Evolutionary conservation across 257 asterid species (phyloP).

Genomic region (Coffea eugenioides): DNA sequence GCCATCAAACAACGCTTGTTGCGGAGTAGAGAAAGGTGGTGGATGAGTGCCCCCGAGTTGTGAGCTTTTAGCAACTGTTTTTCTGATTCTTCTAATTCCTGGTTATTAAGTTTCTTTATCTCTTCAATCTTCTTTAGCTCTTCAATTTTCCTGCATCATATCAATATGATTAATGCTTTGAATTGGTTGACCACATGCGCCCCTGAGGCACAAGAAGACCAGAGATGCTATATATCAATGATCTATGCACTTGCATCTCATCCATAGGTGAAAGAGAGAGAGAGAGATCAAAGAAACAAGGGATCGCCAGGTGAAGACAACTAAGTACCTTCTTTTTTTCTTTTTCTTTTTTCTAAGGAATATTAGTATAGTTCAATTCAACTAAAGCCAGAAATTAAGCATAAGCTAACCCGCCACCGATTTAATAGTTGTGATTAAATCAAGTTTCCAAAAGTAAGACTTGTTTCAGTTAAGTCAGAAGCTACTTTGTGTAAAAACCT

Average conservation of each 20-base stretch:
- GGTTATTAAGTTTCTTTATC: conserved; percentile 13
- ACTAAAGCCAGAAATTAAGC: background rate
- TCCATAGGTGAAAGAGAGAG: background rate
- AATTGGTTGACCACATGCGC: conserved; percentile 1
- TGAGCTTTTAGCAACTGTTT: conserved; percentile 32
- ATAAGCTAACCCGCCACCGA: background rate
- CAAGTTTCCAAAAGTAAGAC: background rate
- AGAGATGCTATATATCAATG: background rate
- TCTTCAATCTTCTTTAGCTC: conserved; percentile 41
- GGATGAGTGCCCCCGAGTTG: conserved; percentile 86
- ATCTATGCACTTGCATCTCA: background rate
- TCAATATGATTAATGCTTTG: background rate
- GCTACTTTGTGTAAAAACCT: background rate
- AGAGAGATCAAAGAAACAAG: background rate
- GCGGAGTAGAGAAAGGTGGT: conserved; percentile 83
- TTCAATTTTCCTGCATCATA: conserved; percentile 51
- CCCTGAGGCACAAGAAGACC: background rate
- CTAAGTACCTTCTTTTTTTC: background rate
- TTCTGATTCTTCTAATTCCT: conserved; percentile 22
- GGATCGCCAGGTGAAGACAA: background rate
- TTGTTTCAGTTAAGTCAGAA: background rate
- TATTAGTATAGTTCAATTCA: no score
- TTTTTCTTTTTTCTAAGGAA: background rate
- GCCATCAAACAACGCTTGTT: conserved; percentile 95
- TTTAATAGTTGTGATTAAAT: background rate